Percentiles rank a stretch among this genome's conserved stretches.
These are phyloP conservation scores for Clonostachys rosea DNA, from an alignment of 2,329 filamentous ascomycete species.

Conservation along the genomic window DNA sequence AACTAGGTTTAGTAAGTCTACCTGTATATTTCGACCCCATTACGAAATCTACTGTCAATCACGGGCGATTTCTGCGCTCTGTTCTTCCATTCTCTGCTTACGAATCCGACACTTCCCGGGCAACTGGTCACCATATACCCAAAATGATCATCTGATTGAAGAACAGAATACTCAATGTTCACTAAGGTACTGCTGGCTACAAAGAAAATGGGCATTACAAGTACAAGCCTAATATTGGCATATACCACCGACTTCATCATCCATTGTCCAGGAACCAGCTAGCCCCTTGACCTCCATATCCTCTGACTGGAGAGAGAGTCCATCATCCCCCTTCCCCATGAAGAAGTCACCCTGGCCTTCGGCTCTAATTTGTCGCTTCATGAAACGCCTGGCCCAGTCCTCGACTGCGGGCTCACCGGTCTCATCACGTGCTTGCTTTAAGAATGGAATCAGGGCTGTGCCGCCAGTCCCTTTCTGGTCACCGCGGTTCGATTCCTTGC, in stretches of 20 bases:
- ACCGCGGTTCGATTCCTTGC: slow-evolving; percentile 31
- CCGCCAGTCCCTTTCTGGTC: slow-evolving; percentile 87
- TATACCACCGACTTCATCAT: slow-evolving; percentile 68
- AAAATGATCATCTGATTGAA: too few relatives aligned
- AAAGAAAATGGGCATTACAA: background rate
- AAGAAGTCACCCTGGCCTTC: slow-evolving; percentile 54
- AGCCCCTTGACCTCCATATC: slow-evolving; percentile 59
- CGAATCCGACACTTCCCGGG: too few relatives aligned
- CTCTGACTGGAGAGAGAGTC: slow-evolving; percentile 28
- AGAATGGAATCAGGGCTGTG: slow-evolving; percentile 88
- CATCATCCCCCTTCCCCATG: slow-evolving; percentile 44
- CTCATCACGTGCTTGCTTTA: slow-evolving; percentile 95
- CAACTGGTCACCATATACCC: too few relatives aligned
- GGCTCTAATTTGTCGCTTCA: slow-evolving; percentile 44
- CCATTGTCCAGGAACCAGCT: slow-evolving; percentile 84
- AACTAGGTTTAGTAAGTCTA: too few relatives aligned
- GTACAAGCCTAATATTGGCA: slow-evolving; percentile 38
- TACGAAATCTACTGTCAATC: too few relatives aligned
- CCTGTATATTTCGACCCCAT: too few relatives aligned
- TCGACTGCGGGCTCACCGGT: slow-evolving; percentile 86
- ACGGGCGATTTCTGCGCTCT: too few relatives aligned
- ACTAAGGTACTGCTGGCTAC: background rate
- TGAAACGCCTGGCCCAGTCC: slow-evolving; percentile 54
- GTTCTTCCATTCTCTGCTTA: too few relatives aligned
- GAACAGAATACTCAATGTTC: too few relatives aligned